Conservation (phyloP, 371 early-diverging fungal genomes). For the Blastocladiella emersonii region DNA sequence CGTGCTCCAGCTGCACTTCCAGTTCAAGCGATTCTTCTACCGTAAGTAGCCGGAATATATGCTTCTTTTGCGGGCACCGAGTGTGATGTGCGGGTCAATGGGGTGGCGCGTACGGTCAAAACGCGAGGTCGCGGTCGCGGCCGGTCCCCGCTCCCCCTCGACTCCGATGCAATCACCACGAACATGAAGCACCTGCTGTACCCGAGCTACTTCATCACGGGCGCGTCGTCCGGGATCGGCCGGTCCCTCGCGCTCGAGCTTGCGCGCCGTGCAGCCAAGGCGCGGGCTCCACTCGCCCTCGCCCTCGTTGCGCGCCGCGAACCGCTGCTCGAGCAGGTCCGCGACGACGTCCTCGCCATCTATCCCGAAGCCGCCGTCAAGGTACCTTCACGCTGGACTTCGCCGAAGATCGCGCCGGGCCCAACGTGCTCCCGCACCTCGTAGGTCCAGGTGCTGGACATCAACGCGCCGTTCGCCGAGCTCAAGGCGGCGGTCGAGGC, state of each 20-base stretch:
- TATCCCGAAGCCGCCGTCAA: not conserved
- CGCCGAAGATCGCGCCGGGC: too few relatives aligned
- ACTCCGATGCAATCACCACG: too few relatives aligned
- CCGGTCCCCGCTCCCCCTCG: too few relatives aligned
- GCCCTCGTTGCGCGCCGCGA: not conserved
- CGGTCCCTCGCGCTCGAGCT: not conserved
- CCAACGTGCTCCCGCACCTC: too few relatives aligned
- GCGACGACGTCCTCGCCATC: not conserved
- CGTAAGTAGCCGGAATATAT: not conserved
- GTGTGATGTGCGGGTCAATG: not conserved
- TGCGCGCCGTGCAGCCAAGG: not conserved
- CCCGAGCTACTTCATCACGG: not conserved
- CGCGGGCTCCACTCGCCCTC: not conserved
- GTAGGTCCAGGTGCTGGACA: not conserved
- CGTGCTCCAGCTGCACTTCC: constrained; percentile 81
- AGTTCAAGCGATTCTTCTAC: constrained; percentile 51
- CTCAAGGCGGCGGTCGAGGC: not conserved
- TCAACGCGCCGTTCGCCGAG: not conserved
- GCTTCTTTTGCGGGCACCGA: not conserved
- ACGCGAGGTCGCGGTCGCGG: too few relatives aligned
- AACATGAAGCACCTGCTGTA: too few relatives aligned
- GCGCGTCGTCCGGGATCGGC: not conserved
- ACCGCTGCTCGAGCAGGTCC: not conserved
- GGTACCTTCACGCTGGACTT: not conserved
- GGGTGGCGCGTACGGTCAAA: too few relatives aligned